Evolutionary conservation across 176 grass and related monocot genomes (phyloP).

Genomic region (Lolium perenne): DNA sequence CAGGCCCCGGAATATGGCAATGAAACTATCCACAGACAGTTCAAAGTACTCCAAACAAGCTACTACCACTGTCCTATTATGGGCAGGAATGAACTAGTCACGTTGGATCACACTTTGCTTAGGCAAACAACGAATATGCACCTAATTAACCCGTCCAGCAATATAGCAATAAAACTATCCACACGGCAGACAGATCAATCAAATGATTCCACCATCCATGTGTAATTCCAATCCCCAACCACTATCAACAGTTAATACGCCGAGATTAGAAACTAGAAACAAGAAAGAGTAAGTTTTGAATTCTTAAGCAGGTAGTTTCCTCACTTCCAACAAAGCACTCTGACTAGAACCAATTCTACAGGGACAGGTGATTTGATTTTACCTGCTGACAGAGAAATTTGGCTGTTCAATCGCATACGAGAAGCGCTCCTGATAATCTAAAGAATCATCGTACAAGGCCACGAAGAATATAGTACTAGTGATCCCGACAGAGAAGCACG

Average conservation of each 20-base stretch:
- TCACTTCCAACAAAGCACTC: background rate
- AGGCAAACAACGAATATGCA: background rate
- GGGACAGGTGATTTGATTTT: background rate
- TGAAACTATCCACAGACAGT: background rate
- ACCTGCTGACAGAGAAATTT: background rate
- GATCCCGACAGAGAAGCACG: background rate
- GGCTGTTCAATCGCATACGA: background rate
- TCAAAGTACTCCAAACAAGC: background rate
- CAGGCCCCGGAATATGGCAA: background rate
- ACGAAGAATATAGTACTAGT: background rate
- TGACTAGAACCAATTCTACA: constrained; percentile 21
- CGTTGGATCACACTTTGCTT: background rate
- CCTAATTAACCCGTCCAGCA: background rate
- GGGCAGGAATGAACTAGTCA: background rate
- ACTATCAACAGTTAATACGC: background rate
- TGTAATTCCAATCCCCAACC: background rate
- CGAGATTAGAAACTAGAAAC: background rate
- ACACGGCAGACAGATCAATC: background rate
- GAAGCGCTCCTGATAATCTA: background rate
- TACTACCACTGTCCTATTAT: background rate
- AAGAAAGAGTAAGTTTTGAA: background rate
- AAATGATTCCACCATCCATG: constrained; percentile 11
- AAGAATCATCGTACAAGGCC: background rate
- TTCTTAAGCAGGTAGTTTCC: background rate
- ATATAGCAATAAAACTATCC: background rate